A percentile compares a stretch with the other conserved stretches of the same genome.
Conservation (phyloP, 768 basidiomycete species). For the Mycena metata region DNA sequence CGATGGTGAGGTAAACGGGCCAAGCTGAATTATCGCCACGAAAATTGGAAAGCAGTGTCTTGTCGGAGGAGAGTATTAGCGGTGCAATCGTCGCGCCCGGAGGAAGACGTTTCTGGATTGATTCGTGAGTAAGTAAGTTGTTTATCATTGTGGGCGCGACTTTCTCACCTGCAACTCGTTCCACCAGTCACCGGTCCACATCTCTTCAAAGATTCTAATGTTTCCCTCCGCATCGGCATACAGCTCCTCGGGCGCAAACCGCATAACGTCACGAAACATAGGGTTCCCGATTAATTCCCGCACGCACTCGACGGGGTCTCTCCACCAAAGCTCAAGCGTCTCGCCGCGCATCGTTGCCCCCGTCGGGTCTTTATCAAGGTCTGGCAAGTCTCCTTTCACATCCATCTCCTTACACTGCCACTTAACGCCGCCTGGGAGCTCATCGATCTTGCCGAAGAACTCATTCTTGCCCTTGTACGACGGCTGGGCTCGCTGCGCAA, state of each 20-base stretch:
- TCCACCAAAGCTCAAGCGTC: constrained; percentile 43
- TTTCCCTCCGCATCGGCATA: constrained; percentile 6
- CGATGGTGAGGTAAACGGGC: constrained; percentile 52
- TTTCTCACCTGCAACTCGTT: constrained; percentile 47
- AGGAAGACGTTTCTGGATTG: constrained; percentile 17
- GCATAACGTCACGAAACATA: constrained; percentile 41
- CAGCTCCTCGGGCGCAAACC: constrained; percentile 43
- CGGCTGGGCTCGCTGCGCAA: not conserved
- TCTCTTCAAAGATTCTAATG: constrained; percentile 40
- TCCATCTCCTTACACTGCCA: constrained; percentile 41
- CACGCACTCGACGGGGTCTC: constrained; percentile 42
- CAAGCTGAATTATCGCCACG: constrained; percentile 37
- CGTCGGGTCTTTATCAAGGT: constrained; percentile 18
- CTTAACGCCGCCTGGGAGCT: constrained; percentile 36
- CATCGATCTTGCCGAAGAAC: constrained; percentile 42
- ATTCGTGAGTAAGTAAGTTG: too few species aligned
- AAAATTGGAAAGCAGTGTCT: constrained; percentile 46
- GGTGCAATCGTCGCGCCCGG: constrained; percentile 39
- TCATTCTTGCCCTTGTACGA: not conserved
- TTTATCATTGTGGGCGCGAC: too few species aligned
- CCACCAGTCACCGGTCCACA: constrained; percentile 50
- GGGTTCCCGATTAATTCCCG: constrained; percentile 34
- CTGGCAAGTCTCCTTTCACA: constrained; percentile 35
- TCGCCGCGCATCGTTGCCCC: constrained; percentile 23
- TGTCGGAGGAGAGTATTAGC: constrained; percentile 51